A percentile compares a stretch with the other conserved stretches of the same genome.
Conservation (phyloP, 345 rosid species). For the Arabidopsis thaliana region TAIR10.1 NC_003071.7:10214501-10215000, state of each 20-base stretch:
- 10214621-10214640: slow-evolving; percentile 37
- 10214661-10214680: slow-evolving; percentile 2
- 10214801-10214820: slow-evolving; percentile 95
- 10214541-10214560: too few species aligned
- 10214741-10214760: slow-evolving; percentile 71
- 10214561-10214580: too few species aligned
- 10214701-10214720: slow-evolving; percentile 74
- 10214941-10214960: too few species aligned
- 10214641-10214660: slow-evolving; percentile 21
- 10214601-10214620: not conserved
- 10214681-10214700: slow-evolving; percentile 31
- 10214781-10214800: slow-evolving; percentile 71
- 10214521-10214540: too few species aligned
- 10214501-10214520: too few species aligned
- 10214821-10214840: slow-evolving; percentile 54
- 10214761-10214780: slow-evolving; percentile 83
- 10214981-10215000: too few species aligned
- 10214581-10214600: slow-evolving; percentile 15
- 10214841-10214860: slow-evolving; percentile 92
- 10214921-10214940: not conserved
- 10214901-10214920: not conserved
- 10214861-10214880: slow-evolving; percentile 88
- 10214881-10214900: not conserved
- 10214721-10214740: slow-evolving; percentile 88
- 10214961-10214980: too few species aligned